A percentile compares a stretch with the other conserved stretches of the same genome.
Evolutionary conservation across 2,329 filamentous ascomycete species (phyloP).

Genomic region (Alternaria sp.): DNA sequence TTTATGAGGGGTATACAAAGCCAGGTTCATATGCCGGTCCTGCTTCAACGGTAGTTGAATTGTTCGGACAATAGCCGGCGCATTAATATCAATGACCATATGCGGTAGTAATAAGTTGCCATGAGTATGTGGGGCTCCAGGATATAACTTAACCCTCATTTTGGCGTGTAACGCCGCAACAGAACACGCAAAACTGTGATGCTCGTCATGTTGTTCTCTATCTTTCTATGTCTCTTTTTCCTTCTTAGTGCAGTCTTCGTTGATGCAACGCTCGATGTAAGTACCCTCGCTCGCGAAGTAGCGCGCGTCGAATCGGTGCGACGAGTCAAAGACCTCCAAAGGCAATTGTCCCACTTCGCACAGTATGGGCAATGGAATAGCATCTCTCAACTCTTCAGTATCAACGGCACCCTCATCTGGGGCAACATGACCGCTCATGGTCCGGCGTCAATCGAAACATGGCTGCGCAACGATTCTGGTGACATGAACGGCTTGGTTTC

Average conservation of each 20-base stretch:
- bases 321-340: conserved; percentile 35
- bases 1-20: not conserved
- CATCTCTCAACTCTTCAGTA: conserved; percentile 26
- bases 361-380: conserved; percentile 27
- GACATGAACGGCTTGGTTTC: conserved; percentile 29
- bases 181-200: not conserved
- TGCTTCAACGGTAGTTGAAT: not conserved
- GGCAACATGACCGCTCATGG: conserved; percentile 29
- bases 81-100: not conserved
- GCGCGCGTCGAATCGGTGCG: conserved; percentile 35
- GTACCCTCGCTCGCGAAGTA: conserved; percentile 26
- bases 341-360: conserved; percentile 29
- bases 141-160: not conserved
- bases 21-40: not conserved
- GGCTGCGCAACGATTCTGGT: conserved; percentile 27
- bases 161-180: not conserved
- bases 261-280: not conserved
- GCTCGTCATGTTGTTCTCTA: not conserved
- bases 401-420: conserved; percentile 28
- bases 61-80: not conserved
- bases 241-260: not conserved
- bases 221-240: not conserved
- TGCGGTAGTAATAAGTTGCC: not conserved
- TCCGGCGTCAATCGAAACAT: conserved; percentile 20
- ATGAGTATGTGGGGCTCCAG: not conserved